Conservation (phyloP, 2,329 filamentous ascomycete species). For the Teratosphaeria pseudoeucalypti region DNA sequence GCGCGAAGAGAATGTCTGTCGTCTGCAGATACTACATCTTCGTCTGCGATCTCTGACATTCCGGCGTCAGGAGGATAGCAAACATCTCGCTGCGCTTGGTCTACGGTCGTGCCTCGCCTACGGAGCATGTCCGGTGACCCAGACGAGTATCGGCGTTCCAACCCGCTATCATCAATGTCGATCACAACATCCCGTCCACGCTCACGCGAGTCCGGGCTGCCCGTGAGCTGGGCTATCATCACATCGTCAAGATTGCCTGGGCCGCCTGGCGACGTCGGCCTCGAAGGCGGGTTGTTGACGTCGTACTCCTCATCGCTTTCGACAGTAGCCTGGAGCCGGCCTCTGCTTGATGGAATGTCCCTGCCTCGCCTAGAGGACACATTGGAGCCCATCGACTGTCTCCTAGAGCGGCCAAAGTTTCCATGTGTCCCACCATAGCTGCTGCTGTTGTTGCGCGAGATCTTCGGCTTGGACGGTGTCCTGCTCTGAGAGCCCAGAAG, state of each 20-base stretch:
- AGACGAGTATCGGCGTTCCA: constrained; percentile 17
- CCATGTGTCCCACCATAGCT: constrained; percentile 20
- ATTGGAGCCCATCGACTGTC: constrained; percentile 17
- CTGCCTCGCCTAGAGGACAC: constrained; percentile 13
- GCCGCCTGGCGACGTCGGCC: constrained; percentile 47
- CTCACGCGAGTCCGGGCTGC: constrained; percentile 16
- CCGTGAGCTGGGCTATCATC: constrained; percentile 59
- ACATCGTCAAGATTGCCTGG: constrained; percentile 47
- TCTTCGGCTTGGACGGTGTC: constrained; percentile 20
- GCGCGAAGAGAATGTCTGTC: constrained; percentile 5
- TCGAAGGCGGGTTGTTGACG: constrained; percentile 56
- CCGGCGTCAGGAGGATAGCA: constrained; percentile 70
- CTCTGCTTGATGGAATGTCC: constrained; percentile 6
- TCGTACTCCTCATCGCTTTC: constrained; percentile 39
- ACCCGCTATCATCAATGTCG: constrained; percentile 35
- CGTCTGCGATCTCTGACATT: constrained; percentile 71
- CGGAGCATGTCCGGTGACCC: constrained; percentile 31
- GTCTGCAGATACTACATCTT: constrained; percentile 41
- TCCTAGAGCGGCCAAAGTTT: constrained; percentile 13
- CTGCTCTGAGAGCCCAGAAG: constrained; percentile 35
- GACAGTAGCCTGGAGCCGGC: constrained; percentile 3
- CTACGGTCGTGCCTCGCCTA: constrained; percentile 43
- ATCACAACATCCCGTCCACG: constrained; percentile 39
- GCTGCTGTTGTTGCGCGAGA: constrained; percentile 20
- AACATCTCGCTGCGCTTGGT: constrained; percentile 73